Evolutionary conservation across 2,329 filamentous ascomycete genomes (phyloP).

Genomic region (Nemania sp.): DNA sequence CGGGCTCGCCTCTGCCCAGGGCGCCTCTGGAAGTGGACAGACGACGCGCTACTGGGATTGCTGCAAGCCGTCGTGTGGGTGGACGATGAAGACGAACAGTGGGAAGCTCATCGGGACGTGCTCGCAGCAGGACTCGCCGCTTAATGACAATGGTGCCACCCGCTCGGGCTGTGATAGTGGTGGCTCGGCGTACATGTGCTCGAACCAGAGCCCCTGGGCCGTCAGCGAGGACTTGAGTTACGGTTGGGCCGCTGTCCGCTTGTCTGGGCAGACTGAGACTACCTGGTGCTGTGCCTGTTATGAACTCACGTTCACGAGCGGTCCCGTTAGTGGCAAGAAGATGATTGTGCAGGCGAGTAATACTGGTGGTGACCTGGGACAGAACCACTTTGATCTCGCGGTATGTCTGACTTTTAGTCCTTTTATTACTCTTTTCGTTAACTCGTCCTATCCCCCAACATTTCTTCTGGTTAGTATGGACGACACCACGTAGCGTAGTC

Average conservation of each 20-base stretch:
- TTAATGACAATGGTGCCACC: constrained; percentile 61
- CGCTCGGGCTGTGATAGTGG: constrained; percentile 66
- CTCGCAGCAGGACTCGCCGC: constrained; percentile 64
- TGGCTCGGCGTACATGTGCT: constrained; percentile 71
- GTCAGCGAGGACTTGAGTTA: constrained; percentile 70
- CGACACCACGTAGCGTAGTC: too few relatives aligned
- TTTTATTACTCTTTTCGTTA: not conserved
- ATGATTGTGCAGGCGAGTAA: constrained; percentile 72
- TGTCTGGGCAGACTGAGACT: constrained; percentile 66
- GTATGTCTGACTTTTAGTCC: constrained; percentile 44
- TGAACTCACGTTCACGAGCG: constrained; percentile 69
- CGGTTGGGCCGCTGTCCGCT: constrained; percentile 72
- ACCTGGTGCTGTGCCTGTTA: constrained; percentile 76
- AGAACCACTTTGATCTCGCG: constrained; percentile 67
- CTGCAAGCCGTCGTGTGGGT: constrained; percentile 76
- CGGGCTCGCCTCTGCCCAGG: constrained; percentile 40
- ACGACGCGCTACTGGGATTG: constrained; percentile 71
- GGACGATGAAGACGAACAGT: constrained; percentile 68
- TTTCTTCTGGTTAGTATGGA: too few relatives aligned
- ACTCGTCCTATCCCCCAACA: too few relatives aligned
- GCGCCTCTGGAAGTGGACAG: constrained; percentile 46
- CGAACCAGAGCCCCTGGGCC: constrained; percentile 71
- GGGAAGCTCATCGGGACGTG: constrained; percentile 65
- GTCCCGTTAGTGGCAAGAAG: constrained; percentile 65
- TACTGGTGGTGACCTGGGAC: constrained; percentile 65